A percentile compares a stretch with the other conserved stretches of the same genome.
Evolutionary conservation across 2,329 filamentous ascomycete genomes (phyloP).

Genomic region (Trichoderma hamatum): DNA sequence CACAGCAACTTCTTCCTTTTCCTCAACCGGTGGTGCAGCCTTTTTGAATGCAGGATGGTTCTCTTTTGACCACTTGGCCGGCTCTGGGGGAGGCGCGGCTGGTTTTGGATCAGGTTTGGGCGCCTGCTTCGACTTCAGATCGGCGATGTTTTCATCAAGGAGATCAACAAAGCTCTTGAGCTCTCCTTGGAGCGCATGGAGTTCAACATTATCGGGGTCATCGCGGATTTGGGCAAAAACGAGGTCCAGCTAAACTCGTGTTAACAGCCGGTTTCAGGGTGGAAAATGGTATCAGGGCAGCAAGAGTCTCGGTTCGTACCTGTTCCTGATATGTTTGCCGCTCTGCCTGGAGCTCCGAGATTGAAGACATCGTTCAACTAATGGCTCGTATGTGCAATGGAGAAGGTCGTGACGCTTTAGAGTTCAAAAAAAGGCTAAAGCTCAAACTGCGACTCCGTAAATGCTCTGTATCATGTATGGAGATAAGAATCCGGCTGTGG

Average conservation of each 20-base stretch:
- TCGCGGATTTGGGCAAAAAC: constrained; percentile 75
- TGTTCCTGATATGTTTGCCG: constrained; percentile 60
- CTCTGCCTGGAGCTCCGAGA: constrained; percentile 54
- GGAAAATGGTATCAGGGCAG: background rate
- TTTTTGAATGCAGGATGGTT: constrained; percentile 78
- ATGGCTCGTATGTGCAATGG: background rate
- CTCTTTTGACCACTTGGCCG: constrained; percentile 77
- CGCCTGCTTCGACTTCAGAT: constrained; percentile 63
- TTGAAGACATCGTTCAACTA: constrained; percentile 36
- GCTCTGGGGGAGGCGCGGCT: constrained; percentile 46
- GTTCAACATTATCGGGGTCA: constrained; percentile 78
- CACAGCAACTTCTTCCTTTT: constrained; percentile 57
- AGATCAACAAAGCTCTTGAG: constrained; percentile 80
- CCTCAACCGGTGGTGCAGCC: constrained; percentile 45
- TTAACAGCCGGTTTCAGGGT: constrained; percentile 28
- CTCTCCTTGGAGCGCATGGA: constrained; percentile 76
- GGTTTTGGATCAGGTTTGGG: constrained; percentile 44
- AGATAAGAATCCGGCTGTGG: background rate
- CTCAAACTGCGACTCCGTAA: constrained; percentile 2
- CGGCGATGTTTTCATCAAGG: constrained; percentile 78
- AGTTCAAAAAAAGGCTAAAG: background rate
- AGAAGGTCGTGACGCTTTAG: constrained; percentile 1
- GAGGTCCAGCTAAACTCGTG: constrained; percentile 67
- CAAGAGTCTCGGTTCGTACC: constrained; percentile 42
- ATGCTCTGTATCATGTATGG: background rate